Evolutionary conservation across 139 green algal species (phyloP), one percentile per base, ranked within the genome.

Genomic region (Picochlorum sp.): DNA sequence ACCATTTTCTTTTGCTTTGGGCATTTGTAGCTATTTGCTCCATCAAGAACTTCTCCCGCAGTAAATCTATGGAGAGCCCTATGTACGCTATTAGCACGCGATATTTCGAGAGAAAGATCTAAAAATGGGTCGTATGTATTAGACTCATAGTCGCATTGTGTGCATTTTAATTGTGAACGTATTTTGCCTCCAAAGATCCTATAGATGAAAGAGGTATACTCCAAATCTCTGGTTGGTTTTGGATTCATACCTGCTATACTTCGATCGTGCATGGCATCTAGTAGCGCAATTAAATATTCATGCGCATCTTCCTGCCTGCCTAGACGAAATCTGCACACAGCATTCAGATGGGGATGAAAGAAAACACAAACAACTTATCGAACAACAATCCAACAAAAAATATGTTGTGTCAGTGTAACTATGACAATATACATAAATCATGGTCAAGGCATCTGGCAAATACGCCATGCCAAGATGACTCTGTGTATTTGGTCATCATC

Each of bases 71-170:
- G 56, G 58, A 95, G 75, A 5, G 69, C 69, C 18, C 72, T 63
- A 14, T 47, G 31, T 18, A 94, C 49, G n/a, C 20, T 73, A 35
- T 49, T 31, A 0, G 83, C 83, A 22, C 76, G 78, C 18, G 49
- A 81, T 40, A 97, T 83, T 58, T 97, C 91, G 47, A 98, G 70
- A 22, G 50, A 80, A 13, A 98, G 59, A 77, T 97, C 86, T 57
- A 98, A 68, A 64, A 94, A 96, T 14, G 85, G 76, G 39, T 98
- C 91, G 47, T 80, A 89, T 7, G 78, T 95, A 71, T 80, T 82
- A 40, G 67, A 86, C 43, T 83, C 70, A 54, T 89, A 90, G 7
- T 77, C 68, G 56, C 91, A 94, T 41, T 78, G 72, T 7, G 74
- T 69, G 64, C 90, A 97, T 57, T 84, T 79, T 20, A 96, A 81